A percentile compares a stretch with the other conserved stretches of the same genome.
Evolutionary conservation across 1,284 basidiomycete species (phyloP).

Genomic region (Rhodotorula sp.): DNA sequence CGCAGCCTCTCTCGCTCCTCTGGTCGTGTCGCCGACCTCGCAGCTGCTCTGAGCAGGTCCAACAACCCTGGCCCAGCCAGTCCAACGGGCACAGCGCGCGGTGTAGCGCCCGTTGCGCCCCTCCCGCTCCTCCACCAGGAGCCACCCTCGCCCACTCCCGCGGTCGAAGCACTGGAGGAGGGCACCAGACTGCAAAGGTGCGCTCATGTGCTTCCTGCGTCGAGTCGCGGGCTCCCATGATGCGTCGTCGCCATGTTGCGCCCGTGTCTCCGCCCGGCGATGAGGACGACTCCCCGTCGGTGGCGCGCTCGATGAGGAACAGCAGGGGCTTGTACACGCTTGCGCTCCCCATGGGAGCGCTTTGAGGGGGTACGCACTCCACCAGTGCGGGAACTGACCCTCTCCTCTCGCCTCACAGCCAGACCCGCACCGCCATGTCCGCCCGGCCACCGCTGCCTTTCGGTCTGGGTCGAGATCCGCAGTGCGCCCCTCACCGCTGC

Average conservation of each 20-base stretch:
- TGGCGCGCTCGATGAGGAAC: no score
- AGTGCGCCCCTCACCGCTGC: constrained; percentile 26
- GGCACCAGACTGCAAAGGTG: no score
- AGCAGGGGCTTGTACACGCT: no score
- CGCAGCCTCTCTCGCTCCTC: background rate
- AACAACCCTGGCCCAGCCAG: background rate
- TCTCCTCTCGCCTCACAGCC: background rate
- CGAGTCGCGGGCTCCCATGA: no score
- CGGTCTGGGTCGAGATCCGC: constrained; percentile 34
- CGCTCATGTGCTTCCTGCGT: no score
- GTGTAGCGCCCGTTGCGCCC: background rate
- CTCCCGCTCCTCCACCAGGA: no score
- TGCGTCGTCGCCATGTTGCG: no score
- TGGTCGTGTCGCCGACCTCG: background rate
- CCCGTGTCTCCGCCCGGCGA: no score
- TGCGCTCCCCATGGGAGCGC: no score
- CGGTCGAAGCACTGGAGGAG: no score
- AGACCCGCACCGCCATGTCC: background rate
- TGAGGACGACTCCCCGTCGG: no score
- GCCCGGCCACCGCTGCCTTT: constrained; percentile 34
- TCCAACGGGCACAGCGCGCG: background rate
- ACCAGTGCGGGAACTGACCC: background rate
- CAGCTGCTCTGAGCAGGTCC: background rate
- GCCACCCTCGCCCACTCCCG: background rate
- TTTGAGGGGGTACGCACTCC: no score